Evolutionary conservation across 2,329 filamentous ascomycete species (phyloP), one percentile per base, ranked within the genome.

Genomic region (Trichoderma citrinoviride): DNA sequence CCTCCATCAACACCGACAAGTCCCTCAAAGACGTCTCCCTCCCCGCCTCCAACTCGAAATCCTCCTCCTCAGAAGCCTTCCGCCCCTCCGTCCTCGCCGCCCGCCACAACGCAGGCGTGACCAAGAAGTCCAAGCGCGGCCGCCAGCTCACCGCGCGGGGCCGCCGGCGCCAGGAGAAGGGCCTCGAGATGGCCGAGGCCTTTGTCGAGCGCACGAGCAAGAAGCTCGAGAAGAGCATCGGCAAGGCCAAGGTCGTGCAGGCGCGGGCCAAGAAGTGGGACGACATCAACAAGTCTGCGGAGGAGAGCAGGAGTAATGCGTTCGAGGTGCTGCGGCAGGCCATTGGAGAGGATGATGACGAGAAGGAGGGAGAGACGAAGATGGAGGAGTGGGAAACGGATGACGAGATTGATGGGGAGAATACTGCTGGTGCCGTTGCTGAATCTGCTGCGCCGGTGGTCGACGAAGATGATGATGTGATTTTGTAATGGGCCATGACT

Each of bases 1-100:
- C 90, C 27, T 82, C 87, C 71, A 87, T 91, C 76, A 79, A 90
- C 77, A 85, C 85, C 49, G 88, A 91, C 81, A 90, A 90, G 77
- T 90, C 88, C 7, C 81, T 91, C 23, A 90, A 89, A 73, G 79
- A 85, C 43, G 77, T 84, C 65, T 79, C 82, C 66, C 80, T 82
- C 12, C 85, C 86, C 1, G 68, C 76, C 65, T 78, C 83, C 67
- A 43, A 55, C 54, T 8, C 62, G 6, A 19, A 56, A 17, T 12
- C 57, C 41, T 14, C 74, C 67, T 77, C 81, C 67, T 27, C 70
- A 29, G 46, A 66, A 43, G 74, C 79, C 33, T 19, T n/a, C 66
- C 84, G 87, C 5, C 86, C 87, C 29, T 87, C 90, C n/a, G 82
- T 91, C 19, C 85, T 92, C 46, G 86, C 86, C 44, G 85, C 88